Evolutionary conservation across 2,329 filamentous ascomycete species (phyloP).

Genomic region (Metarhizium robertsii): DNA sequence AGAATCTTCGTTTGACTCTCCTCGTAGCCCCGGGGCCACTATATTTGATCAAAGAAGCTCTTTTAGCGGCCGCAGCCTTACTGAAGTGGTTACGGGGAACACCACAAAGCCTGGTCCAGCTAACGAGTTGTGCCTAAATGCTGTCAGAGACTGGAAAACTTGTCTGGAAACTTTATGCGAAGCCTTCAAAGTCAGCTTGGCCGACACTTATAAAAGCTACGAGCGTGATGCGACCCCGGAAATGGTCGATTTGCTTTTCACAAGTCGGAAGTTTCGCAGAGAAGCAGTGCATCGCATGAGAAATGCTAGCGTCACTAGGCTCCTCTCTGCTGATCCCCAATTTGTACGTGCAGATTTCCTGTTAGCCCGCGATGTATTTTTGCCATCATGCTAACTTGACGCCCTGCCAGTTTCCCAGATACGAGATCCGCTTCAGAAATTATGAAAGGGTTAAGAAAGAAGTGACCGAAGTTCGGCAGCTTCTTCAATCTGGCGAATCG

Average conservation of each 20-base stretch:
- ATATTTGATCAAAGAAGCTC: conserved; percentile 27
- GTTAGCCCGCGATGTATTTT: neutral
- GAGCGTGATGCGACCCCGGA: conserved; percentile 32
- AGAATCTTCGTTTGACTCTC: conserved; percentile 22
- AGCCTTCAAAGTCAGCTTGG: conserved; percentile 29
- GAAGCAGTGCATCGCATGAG: conserved; percentile 36
- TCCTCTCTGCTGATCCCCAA: conserved; percentile 33
- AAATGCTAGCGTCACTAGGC: conserved; percentile 32
- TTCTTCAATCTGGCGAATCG: conserved; percentile 31
- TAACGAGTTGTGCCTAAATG: conserved; percentile 25
- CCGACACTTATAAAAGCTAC: conserved; percentile 35
- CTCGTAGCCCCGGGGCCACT: conserved; percentile 17
- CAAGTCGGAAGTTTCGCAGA: conserved; percentile 30
- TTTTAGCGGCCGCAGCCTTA: conserved; percentile 26
- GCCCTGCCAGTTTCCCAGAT: conserved; percentile 28
- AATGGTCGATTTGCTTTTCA: conserved; percentile 33
- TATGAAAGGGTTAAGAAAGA: conserved; percentile 36
- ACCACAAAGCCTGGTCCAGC: conserved; percentile 11
- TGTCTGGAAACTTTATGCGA: conserved; percentile 32
- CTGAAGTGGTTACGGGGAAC: conserved; percentile 20
- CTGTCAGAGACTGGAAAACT: conserved; percentile 35
- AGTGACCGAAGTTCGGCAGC: conserved; percentile 26
- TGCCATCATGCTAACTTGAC: neutral
- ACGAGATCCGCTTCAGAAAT: conserved; percentile 37
- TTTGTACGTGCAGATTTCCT: conserved; percentile 22